phyloP scores from a whole-genome alignment of 2,329 filamentous ascomycete genomes.

The Curvularia spicifera region DNA sequence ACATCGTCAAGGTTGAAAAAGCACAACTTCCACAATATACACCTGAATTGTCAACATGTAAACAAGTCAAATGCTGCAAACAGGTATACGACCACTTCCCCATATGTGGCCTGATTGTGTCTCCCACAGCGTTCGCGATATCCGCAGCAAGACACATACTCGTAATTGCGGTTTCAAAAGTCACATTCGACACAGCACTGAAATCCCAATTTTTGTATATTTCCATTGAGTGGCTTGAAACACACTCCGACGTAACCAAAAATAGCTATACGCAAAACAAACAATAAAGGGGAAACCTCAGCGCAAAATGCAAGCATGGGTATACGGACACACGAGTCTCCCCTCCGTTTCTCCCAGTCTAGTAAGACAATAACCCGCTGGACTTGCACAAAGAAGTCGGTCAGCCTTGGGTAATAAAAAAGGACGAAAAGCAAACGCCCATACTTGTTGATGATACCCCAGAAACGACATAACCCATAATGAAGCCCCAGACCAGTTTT shows the following conservation, averaged over 20 bases:
- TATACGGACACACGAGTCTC: slow-evolving; percentile 43
- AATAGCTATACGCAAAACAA: slow-evolving; percentile 2
- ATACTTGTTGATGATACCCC: background rate
- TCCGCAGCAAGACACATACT: background rate
- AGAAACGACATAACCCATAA: slow-evolving; percentile 1
- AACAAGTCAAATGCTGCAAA: background rate
- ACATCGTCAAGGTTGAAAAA: background rate
- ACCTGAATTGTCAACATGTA: background rate
- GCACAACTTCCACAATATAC: background rate
- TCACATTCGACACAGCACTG: background rate
- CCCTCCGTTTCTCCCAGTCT: slow-evolving; percentile 23
- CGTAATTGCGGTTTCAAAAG: background rate
- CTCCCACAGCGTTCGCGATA: background rate
- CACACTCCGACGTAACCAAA: slow-evolving; percentile 1
- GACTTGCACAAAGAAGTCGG: background rate
- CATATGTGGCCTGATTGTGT: background rate
- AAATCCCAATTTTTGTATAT: background rate
- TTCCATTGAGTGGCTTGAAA: background rate
- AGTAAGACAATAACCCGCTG: slow-evolving; percentile 20
- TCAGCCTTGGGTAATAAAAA: slow-evolving; percentile 3
- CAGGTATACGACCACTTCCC: background rate
- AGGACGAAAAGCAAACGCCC: background rate
- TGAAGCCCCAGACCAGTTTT: slow-evolving; percentile 1
- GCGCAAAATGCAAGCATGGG: slow-evolving; percentile 36
- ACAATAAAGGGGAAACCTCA: slow-evolving; percentile 12